Evolutionary conservation across 2,329 filamentous ascomycete genomes (phyloP).

Genomic region (Talaromyces atroroseus): DNA sequence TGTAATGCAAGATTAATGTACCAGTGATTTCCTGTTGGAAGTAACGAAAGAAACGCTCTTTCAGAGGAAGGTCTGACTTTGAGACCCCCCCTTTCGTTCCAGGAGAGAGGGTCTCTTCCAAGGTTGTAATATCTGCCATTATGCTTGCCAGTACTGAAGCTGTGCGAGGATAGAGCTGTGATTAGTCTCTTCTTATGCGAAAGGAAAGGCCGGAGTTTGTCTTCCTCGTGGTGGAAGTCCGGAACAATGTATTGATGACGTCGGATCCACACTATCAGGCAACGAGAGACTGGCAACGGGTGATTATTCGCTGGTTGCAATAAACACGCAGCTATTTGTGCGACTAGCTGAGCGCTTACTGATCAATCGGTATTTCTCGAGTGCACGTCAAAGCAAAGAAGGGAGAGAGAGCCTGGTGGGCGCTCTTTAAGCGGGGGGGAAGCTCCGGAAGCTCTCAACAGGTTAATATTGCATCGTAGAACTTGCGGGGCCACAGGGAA

Average conservation of each 20-base stretch:
- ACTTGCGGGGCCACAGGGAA: background rate
- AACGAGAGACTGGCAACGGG: constrained; percentile 4
- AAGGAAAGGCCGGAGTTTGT: background rate
- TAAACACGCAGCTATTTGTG: background rate
- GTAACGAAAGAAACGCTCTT: constrained; percentile 77
- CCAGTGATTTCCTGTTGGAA: constrained; percentile 71
- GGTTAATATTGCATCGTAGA: background rate
- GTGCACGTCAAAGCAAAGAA: background rate
- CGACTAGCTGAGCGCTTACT: background rate
- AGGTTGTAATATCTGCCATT: constrained; percentile 29
- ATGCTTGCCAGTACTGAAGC: constrained; percentile 1
- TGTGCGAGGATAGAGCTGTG: background rate
- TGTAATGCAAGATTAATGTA: constrained; percentile 35
- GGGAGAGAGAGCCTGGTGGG: background rate
- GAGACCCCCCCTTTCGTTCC: constrained; percentile 29
- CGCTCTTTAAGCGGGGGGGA: background rate
- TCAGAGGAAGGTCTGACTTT: constrained; percentile 45
- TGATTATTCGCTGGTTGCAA: background rate
- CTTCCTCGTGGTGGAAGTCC: background rate
- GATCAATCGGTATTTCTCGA: background rate
- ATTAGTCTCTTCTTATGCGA: background rate
- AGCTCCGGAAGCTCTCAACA: background rate
- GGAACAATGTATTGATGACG: constrained; percentile 16
- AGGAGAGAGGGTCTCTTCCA: constrained; percentile 25
- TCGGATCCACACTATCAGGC: constrained; percentile 7